Evolutionary conservation across 2,329 filamentous ascomycete species (phyloP).

Genomic region (Parastagonospora avenae): DNA sequence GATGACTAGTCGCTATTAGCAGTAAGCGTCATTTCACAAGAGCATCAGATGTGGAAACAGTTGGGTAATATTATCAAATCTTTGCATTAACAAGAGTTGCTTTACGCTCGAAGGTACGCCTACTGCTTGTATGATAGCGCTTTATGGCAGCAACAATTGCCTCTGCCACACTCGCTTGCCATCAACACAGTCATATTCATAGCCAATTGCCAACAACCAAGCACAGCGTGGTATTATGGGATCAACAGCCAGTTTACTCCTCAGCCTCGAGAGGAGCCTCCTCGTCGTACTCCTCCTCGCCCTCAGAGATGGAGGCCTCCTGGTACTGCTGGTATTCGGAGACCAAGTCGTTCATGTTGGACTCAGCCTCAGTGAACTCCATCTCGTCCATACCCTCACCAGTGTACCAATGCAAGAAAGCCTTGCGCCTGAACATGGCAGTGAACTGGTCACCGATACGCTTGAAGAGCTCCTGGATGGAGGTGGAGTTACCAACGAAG

Average conservation of each 20-base stretch:
- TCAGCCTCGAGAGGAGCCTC: constrained; percentile 76
- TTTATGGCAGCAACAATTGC: constrained; percentile 2
- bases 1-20: not conserved
- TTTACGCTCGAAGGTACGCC: constrained; percentile 34
- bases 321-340: constrained; percentile 99
- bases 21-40: not conserved
- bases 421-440: constrained; percentile 99
- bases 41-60: not conserved
- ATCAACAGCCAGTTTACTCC: constrained; percentile 53
- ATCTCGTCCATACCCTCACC: constrained; percentile 99
- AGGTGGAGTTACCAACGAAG: constrained; percentile 98
- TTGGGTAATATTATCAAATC: constrained; percentile 34
- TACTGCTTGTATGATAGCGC: constrained; percentile 31
- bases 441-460: constrained; percentile 99
- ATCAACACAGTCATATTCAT: constrained; percentile 4
- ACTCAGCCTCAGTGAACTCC: constrained; percentile 99
- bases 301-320: constrained; percentile 96
- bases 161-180: not conserved
- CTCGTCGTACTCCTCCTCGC: constrained; percentile 94
- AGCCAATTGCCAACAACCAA: constrained; percentile 22
- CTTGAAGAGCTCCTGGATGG: constrained; percentile 99
- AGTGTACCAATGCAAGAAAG: constrained; percentile 99
- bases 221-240: constrained; percentile 20
- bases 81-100: constrained; percentile 44
- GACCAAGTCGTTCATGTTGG: constrained; percentile 99